Evolutionary conservation across 192 early-diverging fungal genomes (phyloP), one percentile per base, ranked within the genome.

Genomic region (Backusella tarrabulga): DNA sequence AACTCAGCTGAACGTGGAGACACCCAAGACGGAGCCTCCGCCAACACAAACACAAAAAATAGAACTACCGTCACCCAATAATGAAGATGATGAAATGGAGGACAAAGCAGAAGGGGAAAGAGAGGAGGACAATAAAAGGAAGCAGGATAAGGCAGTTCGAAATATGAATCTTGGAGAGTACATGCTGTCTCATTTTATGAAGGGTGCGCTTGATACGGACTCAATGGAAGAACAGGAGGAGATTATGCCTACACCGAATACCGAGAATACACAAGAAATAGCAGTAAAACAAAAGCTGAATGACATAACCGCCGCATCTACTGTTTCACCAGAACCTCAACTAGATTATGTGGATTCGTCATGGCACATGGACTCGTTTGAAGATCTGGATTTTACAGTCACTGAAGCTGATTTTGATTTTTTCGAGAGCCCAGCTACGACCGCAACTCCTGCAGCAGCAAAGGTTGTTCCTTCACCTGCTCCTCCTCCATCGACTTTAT

Each of bases 341-440:
- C 26, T 63, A 14, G 56, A 63, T 63, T 63, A 63, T 12, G 26
- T 63, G 12, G 23, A 63, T 63, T 63, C 56, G 12, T 4, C 56
- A 63, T 63, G 56, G 56, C 56, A 63, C 11, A 63, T 63, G 56
- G 23, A 63, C 4, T 63, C 56, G 26, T 67, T 72, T 71, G 38
- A 63, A 9, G 80, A 81, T 21, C 23, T 81, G 29, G 80, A 81
- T 76, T 35, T 76, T 44, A 67, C 77, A 46, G 76, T 81, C 17
- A 81, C 80, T 11, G 80, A 81, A 26, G 80, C 76, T 56, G 80
- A 81, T 63, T 81, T 73, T 36, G 72, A 77, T 26, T 81, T 77
- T 74, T 81, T 81, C 36, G 72, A 81, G n/a, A 78, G 54, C 2
- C 73, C 73, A 15, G 29, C 56, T 1, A 6, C 36, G 14, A 17